A percentile compares a stretch with the other conserved stretches of the same genome.
These are phyloP conservation scores for Cercophora scortea DNA, from an alignment of 495 filamentous ascomycete genomes.

Conservation along the genomic window DNA sequence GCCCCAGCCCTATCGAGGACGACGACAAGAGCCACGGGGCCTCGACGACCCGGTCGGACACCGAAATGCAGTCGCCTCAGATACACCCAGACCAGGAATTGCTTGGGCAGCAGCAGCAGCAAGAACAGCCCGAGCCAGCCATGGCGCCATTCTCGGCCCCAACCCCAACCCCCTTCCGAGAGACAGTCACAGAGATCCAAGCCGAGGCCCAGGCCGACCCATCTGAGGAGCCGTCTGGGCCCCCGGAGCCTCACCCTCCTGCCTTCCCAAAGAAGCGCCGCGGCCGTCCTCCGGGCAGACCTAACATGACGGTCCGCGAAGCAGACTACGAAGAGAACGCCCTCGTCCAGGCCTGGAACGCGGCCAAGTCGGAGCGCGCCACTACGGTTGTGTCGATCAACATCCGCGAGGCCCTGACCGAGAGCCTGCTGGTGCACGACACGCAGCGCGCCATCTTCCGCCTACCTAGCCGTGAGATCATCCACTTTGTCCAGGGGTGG, in stretches of 20 bases:
- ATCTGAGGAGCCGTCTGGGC: background rate
- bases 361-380: slow-evolving; percentile 15
- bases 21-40: too few relatives aligned
- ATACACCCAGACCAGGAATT: too few relatives aligned
- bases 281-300: slow-evolving; percentile 24
- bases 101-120: too few relatives aligned
- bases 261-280: slow-evolving; percentile 23
- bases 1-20: background rate
- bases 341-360: slow-evolving; percentile 22
- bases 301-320: slow-evolving; percentile 22
- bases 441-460: slow-evolving; percentile 21
- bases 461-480: slow-evolving; percentile 19
- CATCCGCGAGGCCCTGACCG: slow-evolving; percentile 21
- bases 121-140: background rate
- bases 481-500: slow-evolving; percentile 27
- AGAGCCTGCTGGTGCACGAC: slow-evolving; percentile 20
- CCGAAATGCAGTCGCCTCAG: too few relatives aligned
- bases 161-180: background rate
- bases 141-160: background rate
- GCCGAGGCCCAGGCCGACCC: background rate
- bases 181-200: background rate
- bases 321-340: slow-evolving; percentile 20
- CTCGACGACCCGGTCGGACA: too few relatives aligned
- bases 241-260: slow-evolving; percentile 8
- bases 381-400: slow-evolving; percentile 13